Conservation (phyloP, 441 rosid species). For the Aleurites moluccanus region DNA sequence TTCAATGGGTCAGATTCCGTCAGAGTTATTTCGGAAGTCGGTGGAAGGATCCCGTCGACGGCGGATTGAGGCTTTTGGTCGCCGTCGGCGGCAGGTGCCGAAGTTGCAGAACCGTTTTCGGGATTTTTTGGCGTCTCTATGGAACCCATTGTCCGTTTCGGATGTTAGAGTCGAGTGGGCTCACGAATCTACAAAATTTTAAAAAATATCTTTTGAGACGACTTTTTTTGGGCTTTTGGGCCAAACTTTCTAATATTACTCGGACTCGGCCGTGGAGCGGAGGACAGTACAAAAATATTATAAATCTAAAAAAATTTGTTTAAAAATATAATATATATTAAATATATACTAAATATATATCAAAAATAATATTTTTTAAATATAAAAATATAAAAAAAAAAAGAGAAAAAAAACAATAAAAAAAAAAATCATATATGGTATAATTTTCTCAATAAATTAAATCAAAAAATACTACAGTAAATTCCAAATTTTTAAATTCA, state of each 20-base stretch:
- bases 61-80: constrained; percentile 32
- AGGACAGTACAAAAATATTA: too few species aligned
- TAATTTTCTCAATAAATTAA: too few species aligned
- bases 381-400: too few species aligned
- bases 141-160: constrained; percentile 60
- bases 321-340: too few species aligned
- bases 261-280: too few species aligned
- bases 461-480: too few species aligned
- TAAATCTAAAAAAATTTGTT: too few species aligned
- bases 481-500: too few species aligned
- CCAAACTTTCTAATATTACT: neutral
- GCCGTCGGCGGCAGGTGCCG: constrained; percentile 27
- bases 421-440: too few species aligned
- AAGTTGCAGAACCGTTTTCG: constrained; percentile 39
- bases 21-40: constrained; percentile 23
- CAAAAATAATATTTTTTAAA: too few species aligned
- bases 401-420: too few species aligned
- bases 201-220: neutral
- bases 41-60: constrained; percentile 27
- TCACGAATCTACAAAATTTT: neutral
- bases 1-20: constrained; percentile 51
- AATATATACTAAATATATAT: too few species aligned
- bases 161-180: constrained; percentile 25
- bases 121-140: constrained; percentile 52
- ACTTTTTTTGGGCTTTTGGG: neutral